Base-by-base conservation (phyloP, 192 early-diverging fungal species). In the Coemansia sp. region DNA sequence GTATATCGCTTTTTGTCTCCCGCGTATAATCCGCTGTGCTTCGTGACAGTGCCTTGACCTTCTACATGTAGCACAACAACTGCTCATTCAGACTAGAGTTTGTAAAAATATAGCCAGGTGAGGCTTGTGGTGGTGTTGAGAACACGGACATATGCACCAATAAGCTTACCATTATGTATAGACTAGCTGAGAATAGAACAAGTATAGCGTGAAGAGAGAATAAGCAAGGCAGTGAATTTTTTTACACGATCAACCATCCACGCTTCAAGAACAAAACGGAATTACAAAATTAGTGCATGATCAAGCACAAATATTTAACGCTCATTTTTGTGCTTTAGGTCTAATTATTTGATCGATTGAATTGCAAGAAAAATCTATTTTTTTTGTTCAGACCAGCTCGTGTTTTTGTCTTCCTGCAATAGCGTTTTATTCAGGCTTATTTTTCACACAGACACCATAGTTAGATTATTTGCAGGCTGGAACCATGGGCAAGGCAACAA, bases 21-120 rank as follows among this genome's bases (percentile, higher is more conserved):
- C 95, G 92, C 5, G 86, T 85, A 58, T 87, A 89, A 39, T 93
- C 90, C 26, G 84, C 86, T 5, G 88, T 83, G 56, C 87, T 88
- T 12, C 97, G 88, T 27, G 90, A 92, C 27, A 99, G 86, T 27
- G 94, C 90, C 77, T 98, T 97, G 37, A 99, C 87, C 89, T 97
- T 99, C 97, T 89, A 81, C 66, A 68, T 39, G 51, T 7, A 50
- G 32, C 32, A 35, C 8, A 35, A 7, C 32, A 35, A 35, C 32
- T 7, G 8, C 8, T 9, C 32, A 35, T 35, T 35, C 32, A 35
- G 32, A 35, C 32, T 35, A 35, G 9, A 9, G 32, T 35, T 35
- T 9, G 32, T 35, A 35, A 35, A 32, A 35, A 9, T 35, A 7
- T 35, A 35, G 32, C 32, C 8, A 9, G 32, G 7, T 35, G 32